Conservation (phyloP, 345 rosid species). For the Diplotaxis tenuifolia region DNA sequence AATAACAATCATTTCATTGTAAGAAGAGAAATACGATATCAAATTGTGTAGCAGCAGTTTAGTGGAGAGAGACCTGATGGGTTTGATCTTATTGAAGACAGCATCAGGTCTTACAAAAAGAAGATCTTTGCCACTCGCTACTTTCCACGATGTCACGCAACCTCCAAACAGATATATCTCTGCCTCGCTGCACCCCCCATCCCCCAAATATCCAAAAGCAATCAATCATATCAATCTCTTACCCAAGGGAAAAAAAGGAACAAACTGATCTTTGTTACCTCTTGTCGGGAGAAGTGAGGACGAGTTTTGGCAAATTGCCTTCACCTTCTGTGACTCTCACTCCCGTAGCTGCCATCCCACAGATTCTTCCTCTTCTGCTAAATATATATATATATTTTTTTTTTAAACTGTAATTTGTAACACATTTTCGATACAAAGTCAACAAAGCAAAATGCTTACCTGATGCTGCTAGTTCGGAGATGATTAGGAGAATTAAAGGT, state of each 20-base stretch:
- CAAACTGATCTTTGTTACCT: slow-evolving; percentile 42
- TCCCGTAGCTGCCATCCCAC: slow-evolving; percentile 60
- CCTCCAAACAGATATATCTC: slow-evolving; percentile 89
- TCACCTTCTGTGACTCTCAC: slow-evolving; percentile 73
- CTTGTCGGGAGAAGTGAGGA: slow-evolving; percentile 70
- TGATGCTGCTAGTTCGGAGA: slow-evolving; percentile 46
- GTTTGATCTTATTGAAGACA: slow-evolving; percentile 84
- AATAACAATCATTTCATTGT: slow-evolving; percentile 1
- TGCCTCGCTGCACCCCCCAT: slow-evolving; percentile 80
- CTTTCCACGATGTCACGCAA: slow-evolving; percentile 89
- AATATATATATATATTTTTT: not conserved
- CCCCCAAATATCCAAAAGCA: not conserved
- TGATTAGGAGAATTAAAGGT: slow-evolving; percentile 35
- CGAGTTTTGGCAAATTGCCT: slow-evolving; percentile 82
- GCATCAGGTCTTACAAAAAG: slow-evolving; percentile 96
- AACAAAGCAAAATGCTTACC: slow-evolving; percentile 37
- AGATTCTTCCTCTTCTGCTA: slow-evolving; percentile 42
- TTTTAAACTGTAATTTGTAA: no score
- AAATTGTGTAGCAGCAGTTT: not conserved
- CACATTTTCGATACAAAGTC: not conserved
- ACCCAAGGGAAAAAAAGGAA: not conserved
- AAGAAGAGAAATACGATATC: not conserved
- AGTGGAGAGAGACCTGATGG: slow-evolving; percentile 56
- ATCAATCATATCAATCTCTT: not conserved
- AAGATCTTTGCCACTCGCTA: slow-evolving; percentile 67